phyloP scores from a whole-genome alignment of 1,139 yeast genomes.

The Kodamaea fungicola region DNA sequence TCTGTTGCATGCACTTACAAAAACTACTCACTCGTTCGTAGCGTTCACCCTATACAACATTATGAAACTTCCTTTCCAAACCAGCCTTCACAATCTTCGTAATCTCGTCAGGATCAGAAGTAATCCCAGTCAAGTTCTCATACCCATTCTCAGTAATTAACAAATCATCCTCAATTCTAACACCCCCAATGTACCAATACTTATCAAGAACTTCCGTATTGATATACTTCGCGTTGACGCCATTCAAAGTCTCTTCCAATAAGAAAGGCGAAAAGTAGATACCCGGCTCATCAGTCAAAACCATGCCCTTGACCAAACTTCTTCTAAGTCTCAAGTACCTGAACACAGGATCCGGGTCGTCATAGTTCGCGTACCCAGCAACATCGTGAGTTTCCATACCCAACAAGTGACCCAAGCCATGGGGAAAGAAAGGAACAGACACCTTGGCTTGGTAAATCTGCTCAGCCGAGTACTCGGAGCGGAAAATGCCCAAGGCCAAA shows the following conservation, averaged over 20 bases:
- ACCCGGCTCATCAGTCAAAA: conserved; percentile 94
- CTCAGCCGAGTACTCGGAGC: conserved; percentile 51
- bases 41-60: conserved; percentile 40
- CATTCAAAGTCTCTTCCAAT: conserved; percentile 60
- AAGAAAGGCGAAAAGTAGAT: conserved; percentile 83
- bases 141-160: conserved; percentile 71
- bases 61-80: conserved; percentile 69
- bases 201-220: conserved; percentile 63
- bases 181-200: conserved; percentile 91
- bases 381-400: conserved; percentile 98
- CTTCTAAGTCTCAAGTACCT: conserved; percentile 80
- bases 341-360: conserved; percentile 74
- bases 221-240: conserved; percentile 57
- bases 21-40: background rate
- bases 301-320: conserved; percentile 69
- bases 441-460: conserved; percentile 69
- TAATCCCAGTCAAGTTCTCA: conserved; percentile 77
- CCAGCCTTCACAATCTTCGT: conserved; percentile 73
- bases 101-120: conserved; percentile 82
- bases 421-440: conserved; percentile 84
- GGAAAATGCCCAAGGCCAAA: conserved; percentile 72
- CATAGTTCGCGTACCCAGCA: conserved; percentile 82
- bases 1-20: too few relatives aligned
- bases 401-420: conserved; percentile 88
- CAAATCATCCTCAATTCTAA: conserved; percentile 92